These are phyloP conservation scores for Fusarium albosuccineum DNA, from an alignment of 2,329 filamentous ascomycete genomes.

Conservation along the genomic window DNA sequence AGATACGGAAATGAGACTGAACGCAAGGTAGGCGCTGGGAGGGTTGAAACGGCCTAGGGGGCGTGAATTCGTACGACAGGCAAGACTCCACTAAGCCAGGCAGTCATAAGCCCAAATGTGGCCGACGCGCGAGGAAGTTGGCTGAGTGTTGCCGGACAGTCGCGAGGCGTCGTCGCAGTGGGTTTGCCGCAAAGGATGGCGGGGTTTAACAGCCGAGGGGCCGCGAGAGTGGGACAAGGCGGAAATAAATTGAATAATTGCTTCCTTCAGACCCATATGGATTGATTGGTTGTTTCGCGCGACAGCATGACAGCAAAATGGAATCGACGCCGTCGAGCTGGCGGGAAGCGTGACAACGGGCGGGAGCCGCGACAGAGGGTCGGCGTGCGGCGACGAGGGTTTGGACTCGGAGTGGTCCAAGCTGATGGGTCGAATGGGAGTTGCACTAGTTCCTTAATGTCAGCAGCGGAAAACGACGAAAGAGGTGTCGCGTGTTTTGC, in stretches of 20 bases:
- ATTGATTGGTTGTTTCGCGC: conserved; percentile 32
- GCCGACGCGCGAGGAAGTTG: conserved; percentile 21
- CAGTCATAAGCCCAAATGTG: conserved; percentile 24
- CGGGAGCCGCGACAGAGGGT: conserved; percentile 19
- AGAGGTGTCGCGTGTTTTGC: conserved; percentile 47
- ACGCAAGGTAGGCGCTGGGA: conserved; percentile 4
- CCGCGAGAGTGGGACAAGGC: conserved; percentile 40
- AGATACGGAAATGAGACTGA: conserved; percentile 9
- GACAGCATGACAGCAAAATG: conserved; percentile 40
- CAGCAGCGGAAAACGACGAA: conserved; percentile 34
- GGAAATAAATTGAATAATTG: conserved; percentile 38
- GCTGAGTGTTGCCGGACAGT: conserved; percentile 27
- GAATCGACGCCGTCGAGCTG: conserved; percentile 20
- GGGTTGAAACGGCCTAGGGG: neutral
- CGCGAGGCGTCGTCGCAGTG: conserved; percentile 26
- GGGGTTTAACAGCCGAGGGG: conserved; percentile 40
- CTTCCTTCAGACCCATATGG: conserved; percentile 40
- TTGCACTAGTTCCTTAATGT: conserved; percentile 40
- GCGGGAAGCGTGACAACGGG: conserved; percentile 6
- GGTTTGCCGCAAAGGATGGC: conserved; percentile 33
- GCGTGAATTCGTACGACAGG: conserved; percentile 5
- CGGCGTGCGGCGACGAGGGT: conserved; percentile 16
- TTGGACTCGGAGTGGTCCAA: conserved; percentile 22
- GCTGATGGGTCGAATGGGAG: conserved; percentile 30
- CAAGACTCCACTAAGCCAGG: conserved; percentile 23